Percentiles rank a stretch among this genome's conserved stretches.
Evolutionary conservation across 2,329 filamentous ascomycete genomes (phyloP).

Genomic region (Fusarium torulosum): DNA sequence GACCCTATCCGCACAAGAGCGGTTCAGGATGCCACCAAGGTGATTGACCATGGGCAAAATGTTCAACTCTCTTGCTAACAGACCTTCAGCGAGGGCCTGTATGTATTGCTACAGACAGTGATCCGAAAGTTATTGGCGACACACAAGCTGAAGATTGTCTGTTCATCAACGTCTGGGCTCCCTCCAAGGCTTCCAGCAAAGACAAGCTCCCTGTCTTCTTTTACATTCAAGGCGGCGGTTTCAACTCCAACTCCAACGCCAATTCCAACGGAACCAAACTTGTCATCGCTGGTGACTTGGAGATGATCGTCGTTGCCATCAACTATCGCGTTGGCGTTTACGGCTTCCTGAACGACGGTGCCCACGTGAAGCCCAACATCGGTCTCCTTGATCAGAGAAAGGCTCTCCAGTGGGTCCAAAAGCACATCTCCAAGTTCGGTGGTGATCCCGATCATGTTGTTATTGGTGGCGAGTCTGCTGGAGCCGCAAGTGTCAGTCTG

Average conservation of each 20-base stretch:
- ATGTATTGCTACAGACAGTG: slow-evolving; percentile 51
- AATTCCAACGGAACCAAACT: slow-evolving; percentile 72
- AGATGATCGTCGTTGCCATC: slow-evolving; percentile 77
- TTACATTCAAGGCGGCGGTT: slow-evolving; percentile 71
- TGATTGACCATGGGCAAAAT: slow-evolving; percentile 46
- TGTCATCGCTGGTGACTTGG: slow-evolving; percentile 66
- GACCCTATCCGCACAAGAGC: slow-evolving; percentile 65
- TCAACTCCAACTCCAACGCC: slow-evolving; percentile 61
- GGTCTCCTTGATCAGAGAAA: slow-evolving; percentile 79
- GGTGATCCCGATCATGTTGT: slow-evolving; percentile 77
- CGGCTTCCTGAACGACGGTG: slow-evolving; percentile 75
- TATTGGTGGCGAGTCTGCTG: slow-evolving; percentile 76
- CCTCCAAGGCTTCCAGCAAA: slow-evolving; percentile 61
- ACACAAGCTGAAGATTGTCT: slow-evolving; percentile 74
- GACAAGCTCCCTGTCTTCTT: slow-evolving; percentile 73
- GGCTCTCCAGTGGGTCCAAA: slow-evolving; percentile 76
- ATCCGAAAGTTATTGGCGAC: slow-evolving; percentile 39
- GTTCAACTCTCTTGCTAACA: background rate
- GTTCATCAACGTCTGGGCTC: slow-evolving; percentile 74
- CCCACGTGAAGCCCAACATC: slow-evolving; percentile 72
- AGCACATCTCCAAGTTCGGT: slow-evolving; percentile 75
- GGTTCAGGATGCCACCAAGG: slow-evolving; percentile 67
- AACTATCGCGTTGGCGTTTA: slow-evolving; percentile 83
- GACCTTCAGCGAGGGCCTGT: slow-evolving; percentile 42
- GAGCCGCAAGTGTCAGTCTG: slow-evolving; percentile 73